Evolutionary conservation across 2,329 filamentous ascomycete species (phyloP).

Genomic region (Aspergillaceae sp.): DNA sequence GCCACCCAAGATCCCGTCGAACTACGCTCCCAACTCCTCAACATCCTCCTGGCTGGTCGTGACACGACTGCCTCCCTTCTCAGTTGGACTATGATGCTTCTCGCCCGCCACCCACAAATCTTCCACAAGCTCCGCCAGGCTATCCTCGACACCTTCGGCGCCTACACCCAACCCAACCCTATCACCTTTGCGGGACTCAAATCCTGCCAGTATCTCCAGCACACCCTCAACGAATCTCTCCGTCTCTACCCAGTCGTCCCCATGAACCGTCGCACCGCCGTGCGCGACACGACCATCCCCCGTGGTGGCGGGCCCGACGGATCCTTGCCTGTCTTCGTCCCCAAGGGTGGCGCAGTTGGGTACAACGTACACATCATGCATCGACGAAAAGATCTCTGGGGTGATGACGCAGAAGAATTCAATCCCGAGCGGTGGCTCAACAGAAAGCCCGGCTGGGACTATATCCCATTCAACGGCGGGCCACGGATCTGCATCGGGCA

Average conservation of each 20-base stretch:
- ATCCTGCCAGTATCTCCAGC: conserved; percentile 30
- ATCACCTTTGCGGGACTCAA: conserved; percentile 39
- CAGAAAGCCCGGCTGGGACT: conserved; percentile 57
- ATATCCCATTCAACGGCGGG: conserved; percentile 67
- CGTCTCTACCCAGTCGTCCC: conserved; percentile 42
- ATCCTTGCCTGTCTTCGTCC: conserved; percentile 53
- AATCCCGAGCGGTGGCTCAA: conserved; percentile 63
- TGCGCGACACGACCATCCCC: conserved; percentile 37
- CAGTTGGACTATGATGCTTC: conserved; percentile 28
- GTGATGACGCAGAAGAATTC: conserved; percentile 44
- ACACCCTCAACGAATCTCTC: conserved; percentile 33
- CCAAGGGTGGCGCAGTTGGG: conserved; percentile 55
- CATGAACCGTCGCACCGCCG: conserved; percentile 34
- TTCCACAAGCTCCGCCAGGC: conserved; percentile 11
- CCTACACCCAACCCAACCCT: conserved; percentile 24
- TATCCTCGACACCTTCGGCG: conserved; percentile 12
- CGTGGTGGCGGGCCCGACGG: conserved; percentile 54
- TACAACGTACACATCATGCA: conserved; percentile 69
- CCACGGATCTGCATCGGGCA: conserved; percentile 69
- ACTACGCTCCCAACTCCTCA: conserved; percentile 43
- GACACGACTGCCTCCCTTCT: conserved; percentile 45
- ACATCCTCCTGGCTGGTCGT: conserved; percentile 45
- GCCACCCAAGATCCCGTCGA: conserved; percentile 40
- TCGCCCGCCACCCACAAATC: conserved; percentile 11
- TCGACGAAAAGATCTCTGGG: conserved; percentile 49